Conservation (phyloP, 306 rosid species). For the Medicago lupulina region DNA sequence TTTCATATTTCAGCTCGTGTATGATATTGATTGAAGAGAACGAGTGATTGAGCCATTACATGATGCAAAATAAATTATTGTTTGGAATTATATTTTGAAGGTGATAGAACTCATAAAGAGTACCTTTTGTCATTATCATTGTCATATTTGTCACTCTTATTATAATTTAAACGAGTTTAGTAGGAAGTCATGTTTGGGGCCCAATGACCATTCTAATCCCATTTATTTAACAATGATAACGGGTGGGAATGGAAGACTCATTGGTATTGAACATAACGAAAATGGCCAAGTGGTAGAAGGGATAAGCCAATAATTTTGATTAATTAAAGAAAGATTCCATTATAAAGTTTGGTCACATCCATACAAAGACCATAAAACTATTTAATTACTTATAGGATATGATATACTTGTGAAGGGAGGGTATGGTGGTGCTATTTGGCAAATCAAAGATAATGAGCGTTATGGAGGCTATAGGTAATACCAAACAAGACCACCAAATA, state of each 20-base stretch:
- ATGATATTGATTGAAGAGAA: constrained; percentile 20
- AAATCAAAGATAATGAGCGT: constrained; percentile 38
- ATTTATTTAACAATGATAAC: constrained; percentile 27
- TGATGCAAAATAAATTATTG: constrained; percentile 27
- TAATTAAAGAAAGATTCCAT: constrained; percentile 56
- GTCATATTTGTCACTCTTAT: constrained; percentile 36
- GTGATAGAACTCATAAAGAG: constrained; percentile 21
- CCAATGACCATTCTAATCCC: constrained; percentile 41
- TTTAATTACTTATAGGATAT: not conserved
- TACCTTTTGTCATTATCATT: constrained; percentile 29
- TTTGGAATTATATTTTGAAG: constrained; percentile 13
- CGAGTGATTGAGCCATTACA: constrained; percentile 25
- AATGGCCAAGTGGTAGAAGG: constrained; percentile 31
- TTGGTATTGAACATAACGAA: constrained; percentile 28
- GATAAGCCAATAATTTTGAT: constrained; percentile 41
- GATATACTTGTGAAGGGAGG: constrained; percentile 15
- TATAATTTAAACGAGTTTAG: constrained; percentile 42
- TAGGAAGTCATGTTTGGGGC: constrained; percentile 41
- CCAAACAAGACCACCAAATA: constrained; percentile 27
- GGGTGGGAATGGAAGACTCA: constrained; percentile 28
- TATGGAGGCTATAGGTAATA: constrained; percentile 28
- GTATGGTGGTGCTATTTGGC: constrained; percentile 17
- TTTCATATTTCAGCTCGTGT: constrained; percentile 15
- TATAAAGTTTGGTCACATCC: constrained; percentile 49
- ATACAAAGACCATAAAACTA: constrained; percentile 37